Percentiles rank a stretch among this genome's conserved stretches.
Evolutionary conservation across 169 alveolate genomes (phyloP).

Genomic region (Plasmodium gonderi): DNA sequence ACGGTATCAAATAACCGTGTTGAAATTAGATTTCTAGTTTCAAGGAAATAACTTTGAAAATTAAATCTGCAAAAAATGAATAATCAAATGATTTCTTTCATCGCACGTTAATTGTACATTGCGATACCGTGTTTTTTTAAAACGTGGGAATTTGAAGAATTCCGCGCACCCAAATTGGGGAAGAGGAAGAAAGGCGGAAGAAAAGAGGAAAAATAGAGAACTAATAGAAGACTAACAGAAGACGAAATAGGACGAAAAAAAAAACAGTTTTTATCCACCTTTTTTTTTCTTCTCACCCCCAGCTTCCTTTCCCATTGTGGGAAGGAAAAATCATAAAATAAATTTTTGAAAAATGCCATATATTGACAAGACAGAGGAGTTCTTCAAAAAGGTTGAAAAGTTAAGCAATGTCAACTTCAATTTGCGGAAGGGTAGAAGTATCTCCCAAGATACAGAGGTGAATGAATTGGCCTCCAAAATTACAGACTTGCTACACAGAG

Average conservation of each 20-base stretch:
- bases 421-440: conserved; percentile 31
- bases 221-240: no score
- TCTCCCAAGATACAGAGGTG: conserved; percentile 74
- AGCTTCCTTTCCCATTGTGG: neutral
- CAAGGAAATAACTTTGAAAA: neutral
- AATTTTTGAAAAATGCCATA: conserved; percentile 44
- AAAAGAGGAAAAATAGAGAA: no score
- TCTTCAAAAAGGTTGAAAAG: conserved; percentile 46
- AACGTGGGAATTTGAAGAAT: neutral
- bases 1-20: neutral
- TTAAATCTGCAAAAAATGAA: neutral
- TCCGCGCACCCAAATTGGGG: neutral
- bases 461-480: conserved; percentile 77
- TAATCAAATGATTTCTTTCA: neutral
- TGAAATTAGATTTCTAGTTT: neutral
- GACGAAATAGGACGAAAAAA: neutral
- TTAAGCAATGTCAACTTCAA: conserved; percentile 27
- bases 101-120: neutral
- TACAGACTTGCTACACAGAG: conserved; percentile 75
- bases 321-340: conserved; percentile 5
- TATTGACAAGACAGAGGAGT: conserved; percentile 66
- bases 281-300: neutral
- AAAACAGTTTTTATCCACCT: neutral
- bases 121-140: neutral
- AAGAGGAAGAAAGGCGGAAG: neutral